phyloP scores from a whole-genome alignment of 257 asterid species.

The Coffea canephora region DNA sequence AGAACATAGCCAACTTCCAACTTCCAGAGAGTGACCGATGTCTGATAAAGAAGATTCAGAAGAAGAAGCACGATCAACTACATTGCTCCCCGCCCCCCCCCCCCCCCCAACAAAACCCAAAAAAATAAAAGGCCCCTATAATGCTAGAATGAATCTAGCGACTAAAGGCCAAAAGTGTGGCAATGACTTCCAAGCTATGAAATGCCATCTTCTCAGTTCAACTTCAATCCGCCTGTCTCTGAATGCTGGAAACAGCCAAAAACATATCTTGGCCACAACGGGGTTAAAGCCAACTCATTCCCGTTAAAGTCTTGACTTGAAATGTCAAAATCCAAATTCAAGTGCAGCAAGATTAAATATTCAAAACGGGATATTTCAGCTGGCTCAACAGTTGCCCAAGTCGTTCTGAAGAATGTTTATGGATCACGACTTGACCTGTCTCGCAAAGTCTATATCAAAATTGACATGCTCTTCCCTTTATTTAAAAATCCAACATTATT shows the following conservation, averaged over 20 bases:
- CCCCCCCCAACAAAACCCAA: no score
- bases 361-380: slow-evolving; percentile 17
- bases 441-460: background rate
- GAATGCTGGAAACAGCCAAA: background rate
- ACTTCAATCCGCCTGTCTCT: background rate
- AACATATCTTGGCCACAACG: background rate
- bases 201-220: background rate
- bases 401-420: background rate
- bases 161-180: background rate
- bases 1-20: background rate
- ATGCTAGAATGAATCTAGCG: background rate
- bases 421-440: slow-evolving; percentile 15
- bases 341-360: slow-evolving; percentile 11
- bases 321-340: slow-evolving; percentile 8
- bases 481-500: background rate
- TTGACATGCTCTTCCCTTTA: background rate
- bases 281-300: background rate
- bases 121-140: background rate
- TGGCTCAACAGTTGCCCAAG: slow-evolving; percentile 29
- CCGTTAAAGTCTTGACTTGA: background rate
- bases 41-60: background rate
- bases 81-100: background rate
- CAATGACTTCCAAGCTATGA: background rate
- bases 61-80: background rate
- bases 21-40: background rate